These are phyloP conservation scores for Pinguiococcus pyrenoidosus DNA, from an alignment of 108 stramenopile genomes.

Conservation along the genomic window DNA sequence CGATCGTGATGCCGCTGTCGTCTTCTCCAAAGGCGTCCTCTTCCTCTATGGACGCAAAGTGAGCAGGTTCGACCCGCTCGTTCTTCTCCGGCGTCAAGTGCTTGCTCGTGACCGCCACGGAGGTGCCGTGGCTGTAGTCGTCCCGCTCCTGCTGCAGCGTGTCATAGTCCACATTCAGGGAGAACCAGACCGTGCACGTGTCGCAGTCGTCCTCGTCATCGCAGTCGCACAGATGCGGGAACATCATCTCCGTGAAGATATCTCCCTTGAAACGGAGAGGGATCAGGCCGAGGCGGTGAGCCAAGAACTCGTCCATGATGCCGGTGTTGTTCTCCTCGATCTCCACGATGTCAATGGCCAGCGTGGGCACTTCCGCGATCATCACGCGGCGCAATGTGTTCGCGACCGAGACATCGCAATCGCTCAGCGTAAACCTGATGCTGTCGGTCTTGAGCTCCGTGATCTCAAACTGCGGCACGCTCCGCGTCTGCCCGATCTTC, in stretches of 20 bases:
- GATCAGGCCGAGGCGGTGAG: constrained; percentile 86
- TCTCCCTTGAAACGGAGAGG: constrained; percentile 58
- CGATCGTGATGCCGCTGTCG: constrained; percentile 80
- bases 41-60: constrained; percentile 67
- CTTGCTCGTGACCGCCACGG: neutral
- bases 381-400: constrained; percentile 87
- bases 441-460: constrained; percentile 31
- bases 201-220: constrained; percentile 36
- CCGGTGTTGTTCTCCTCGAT: constrained; percentile 80
- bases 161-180: constrained; percentile 28
- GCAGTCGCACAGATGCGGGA: constrained; percentile 7
- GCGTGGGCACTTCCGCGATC: constrained; percentile 80
- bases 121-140: neutral
- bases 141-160: neutral
- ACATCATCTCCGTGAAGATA: neutral
- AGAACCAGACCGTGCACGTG: constrained; percentile 26
- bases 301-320: constrained; percentile 90
- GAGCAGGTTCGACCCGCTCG: constrained; percentile 50
- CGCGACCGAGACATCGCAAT: constrained; percentile 85
- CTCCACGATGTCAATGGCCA: constrained; percentile 91
- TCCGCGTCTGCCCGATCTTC: neutral
- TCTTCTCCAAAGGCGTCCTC: constrained; percentile 62
- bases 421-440: constrained; percentile 75
- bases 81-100: constrained; percentile 41
- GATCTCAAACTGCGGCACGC: constrained; percentile 10